These are phyloP conservation scores for Triglochin maritima DNA, from an alignment of 106 monocot genomes.

Conservation along the genomic window DNA sequence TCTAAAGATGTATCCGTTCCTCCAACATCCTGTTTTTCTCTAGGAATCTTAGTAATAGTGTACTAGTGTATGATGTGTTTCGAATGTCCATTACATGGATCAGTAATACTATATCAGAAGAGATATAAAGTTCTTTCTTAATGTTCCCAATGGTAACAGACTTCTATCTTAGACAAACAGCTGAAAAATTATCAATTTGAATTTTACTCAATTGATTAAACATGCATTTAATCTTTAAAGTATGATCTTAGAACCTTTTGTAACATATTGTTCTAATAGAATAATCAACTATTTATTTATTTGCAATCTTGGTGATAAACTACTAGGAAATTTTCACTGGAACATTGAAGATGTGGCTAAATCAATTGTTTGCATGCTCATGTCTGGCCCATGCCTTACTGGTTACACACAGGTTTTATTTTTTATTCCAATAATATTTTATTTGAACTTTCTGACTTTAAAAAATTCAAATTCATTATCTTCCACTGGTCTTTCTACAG, in stretches of 20 bases:
- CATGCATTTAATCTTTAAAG: background rate
- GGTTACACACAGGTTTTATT: constrained; percentile 73
- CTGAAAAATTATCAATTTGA: too few relatives aligned
- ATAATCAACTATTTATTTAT: background rate
- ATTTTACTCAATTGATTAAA: too few relatives aligned
- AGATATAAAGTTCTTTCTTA: too few relatives aligned
- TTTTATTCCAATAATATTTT: background rate
- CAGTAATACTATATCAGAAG: too few relatives aligned
- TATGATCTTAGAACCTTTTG: too few relatives aligned
- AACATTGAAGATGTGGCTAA: constrained; percentile 77
- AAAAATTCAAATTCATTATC: background rate
- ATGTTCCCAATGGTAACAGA: too few relatives aligned
- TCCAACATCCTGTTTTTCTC: too few relatives aligned
- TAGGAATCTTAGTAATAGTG: too few relatives aligned
- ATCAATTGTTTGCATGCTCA: constrained; percentile 78
- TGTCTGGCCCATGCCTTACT: constrained; percentile 91
- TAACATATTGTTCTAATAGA: background rate
- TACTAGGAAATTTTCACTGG: constrained; percentile 89
- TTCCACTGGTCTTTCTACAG: constrained; percentile 17
- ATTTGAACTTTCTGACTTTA: background rate
- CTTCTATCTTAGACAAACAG: too few relatives aligned
- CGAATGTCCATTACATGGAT: too few relatives aligned
- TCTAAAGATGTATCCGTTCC: too few relatives aligned
- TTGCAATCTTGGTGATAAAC: background rate
- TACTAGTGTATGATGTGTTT: too few relatives aligned